Evolutionary conservation across 2,329 filamentous ascomycete genomes (phyloP), one percentile per base, ranked within the genome.

Genomic region (Botryotinia globosa): DNA sequence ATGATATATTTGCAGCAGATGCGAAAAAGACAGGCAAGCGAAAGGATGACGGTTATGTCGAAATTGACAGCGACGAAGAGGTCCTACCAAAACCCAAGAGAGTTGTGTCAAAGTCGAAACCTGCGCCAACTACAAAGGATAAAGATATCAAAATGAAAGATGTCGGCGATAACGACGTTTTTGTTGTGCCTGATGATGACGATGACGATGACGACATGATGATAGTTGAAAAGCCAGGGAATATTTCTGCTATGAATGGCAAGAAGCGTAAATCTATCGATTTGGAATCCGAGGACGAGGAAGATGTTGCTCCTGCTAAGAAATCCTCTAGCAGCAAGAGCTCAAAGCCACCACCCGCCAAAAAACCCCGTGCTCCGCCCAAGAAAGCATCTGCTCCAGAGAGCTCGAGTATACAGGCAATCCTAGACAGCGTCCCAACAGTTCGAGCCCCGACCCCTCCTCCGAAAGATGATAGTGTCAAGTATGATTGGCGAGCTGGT

Each of bases 361-460:
- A 81, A 75, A 82, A 82, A 73, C 73, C 79, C 32, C 77, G 79
- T 63, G 76, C 80, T 44, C 75, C 80, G 22, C 74, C 78, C 14
- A 89, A 92, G 81, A 92, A 94, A 81, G 85, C 87, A 4, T 87
- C 89, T 4, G 85, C 85, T 10, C 82, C 87, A 3, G 94, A 97
- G 78, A 90, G 89, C 78, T 86, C 91, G 25, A 87, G 88, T 34
- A 89, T 97, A 32, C 90, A 97, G 81, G 89, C 91, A 66, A 98
- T 99, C 63, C 88, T 98, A 45, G 91, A 97, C 80, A 93, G 90
- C 77, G 95, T 99, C 74, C 92, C 94, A 8, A 93, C 89, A 1
- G 89, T 99, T 59, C 86, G 91, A 73, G 87, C 96, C 34, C 96
- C 96, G 9, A 92, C 94, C 5, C 95, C 96, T 59, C 94, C 95